Evolutionary conservation across 2,329 filamentous ascomycete genomes (phyloP), one percentile per base, ranked within the genome.

Genomic region (Fusarium sp.): DNA sequence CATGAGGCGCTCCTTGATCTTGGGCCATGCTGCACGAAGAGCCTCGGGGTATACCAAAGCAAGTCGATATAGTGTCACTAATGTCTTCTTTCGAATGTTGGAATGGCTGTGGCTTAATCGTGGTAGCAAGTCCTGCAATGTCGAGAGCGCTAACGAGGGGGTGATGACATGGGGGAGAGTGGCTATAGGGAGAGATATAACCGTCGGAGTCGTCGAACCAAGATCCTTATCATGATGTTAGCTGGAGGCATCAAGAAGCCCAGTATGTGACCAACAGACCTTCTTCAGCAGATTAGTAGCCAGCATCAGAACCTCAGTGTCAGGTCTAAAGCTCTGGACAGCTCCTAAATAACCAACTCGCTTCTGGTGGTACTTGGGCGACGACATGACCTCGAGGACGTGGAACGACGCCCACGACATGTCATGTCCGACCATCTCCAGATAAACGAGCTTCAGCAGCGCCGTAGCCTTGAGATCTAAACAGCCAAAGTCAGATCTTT

Each of bases 331-430:
- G 86, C 93, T 98, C 87, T 99, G 96, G 36, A 98, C 95, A 14
- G 96, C 96, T 20, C 93, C 96, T 26, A 99, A 87, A 82, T 99
- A 99, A 66, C 96, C 96, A 50, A 98, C 94, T 74, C 96, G 90
- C 84, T 99, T 99, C 83, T 98, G 96, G 76, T 95, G 89, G 82
- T 97, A 97, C 82, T 98, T 98, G 54, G 93, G 88, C 44, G 94
- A 97, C 42, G 95, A 97, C 96, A 99, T 99, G 84, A 99, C 96
- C 85, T 99, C 96, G 54, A 99, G 91, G 59, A 98, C 96, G 82
- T 99, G 94, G 84, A 99, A 99, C 18, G 95, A 95, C 8, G 96
- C 96, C 96, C 96, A 99, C 7, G 96, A 98, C 96, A 99, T 99
- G 84, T 98, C 96, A 82, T 98, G 94, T 20, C 96, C 96, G 77